Percentiles rank a stretch among this genome's conserved stretches.
These are phyloP conservation scores for Apiospora aurea DNA, from an alignment of 2,329 filamentous ascomycete genomes.

Conservation along the genomic window DNA sequence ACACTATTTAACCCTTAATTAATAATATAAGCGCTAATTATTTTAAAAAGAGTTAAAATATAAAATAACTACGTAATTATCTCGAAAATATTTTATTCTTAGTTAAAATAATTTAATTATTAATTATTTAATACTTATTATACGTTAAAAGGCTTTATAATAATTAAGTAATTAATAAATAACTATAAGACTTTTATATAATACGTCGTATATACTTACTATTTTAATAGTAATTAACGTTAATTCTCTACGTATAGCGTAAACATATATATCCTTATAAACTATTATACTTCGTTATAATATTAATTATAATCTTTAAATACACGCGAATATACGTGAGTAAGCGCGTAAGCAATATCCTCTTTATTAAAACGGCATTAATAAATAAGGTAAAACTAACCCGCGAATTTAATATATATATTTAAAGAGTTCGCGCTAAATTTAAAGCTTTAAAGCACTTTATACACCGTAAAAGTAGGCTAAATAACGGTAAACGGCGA, in stretches of 20 bases:
- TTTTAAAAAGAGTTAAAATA: background rate
- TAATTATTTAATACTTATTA: background rate
- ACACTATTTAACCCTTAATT: background rate
- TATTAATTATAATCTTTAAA: background rate
- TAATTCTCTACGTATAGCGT: background rate
- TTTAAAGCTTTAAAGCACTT: background rate
- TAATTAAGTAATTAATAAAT: background rate
- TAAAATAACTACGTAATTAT: background rate
- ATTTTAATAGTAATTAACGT: background rate
- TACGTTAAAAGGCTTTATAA: background rate
- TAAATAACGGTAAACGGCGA: background rate
- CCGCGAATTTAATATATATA: background rate
- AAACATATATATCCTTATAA: background rate
- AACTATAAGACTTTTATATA: background rate
- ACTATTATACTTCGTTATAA: background rate
- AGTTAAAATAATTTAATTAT: background rate
- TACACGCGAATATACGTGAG: background rate
- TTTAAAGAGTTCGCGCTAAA: background rate
- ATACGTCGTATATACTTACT: background rate
- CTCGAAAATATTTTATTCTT: background rate
- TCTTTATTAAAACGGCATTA: background rate
- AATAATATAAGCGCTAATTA: background rate
- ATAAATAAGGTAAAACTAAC: background rate
- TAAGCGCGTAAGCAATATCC: background rate
- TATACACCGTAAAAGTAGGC: background rate